A percentile compares a stretch with the other conserved stretches of the same genome.
Evolutionary conservation across 306 rosid genomes (phyloP).

Genomic region (Castanea sativa): DNA sequence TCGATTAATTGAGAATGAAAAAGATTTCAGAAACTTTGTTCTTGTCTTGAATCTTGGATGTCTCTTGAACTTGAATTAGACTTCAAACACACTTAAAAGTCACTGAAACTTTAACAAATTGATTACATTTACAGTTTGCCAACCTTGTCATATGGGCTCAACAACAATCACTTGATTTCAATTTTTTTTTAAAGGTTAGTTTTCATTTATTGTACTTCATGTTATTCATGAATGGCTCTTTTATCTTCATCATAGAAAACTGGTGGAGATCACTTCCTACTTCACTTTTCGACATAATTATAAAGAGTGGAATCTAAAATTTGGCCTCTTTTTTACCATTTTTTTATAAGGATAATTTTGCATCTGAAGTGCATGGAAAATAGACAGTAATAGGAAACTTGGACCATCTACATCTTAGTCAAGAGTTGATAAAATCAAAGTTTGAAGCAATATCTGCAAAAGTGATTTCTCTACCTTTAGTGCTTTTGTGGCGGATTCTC

Average conservation of each 20-base stretch:
- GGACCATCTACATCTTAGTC: constrained; percentile 24
- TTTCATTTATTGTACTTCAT: background rate
- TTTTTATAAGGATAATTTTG: background rate
- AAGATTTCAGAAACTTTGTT: too few relatives aligned
- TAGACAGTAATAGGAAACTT: background rate
- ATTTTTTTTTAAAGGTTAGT: too few relatives aligned
- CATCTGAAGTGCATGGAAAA: background rate
- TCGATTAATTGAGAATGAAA: too few relatives aligned
- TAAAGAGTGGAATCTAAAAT: background rate
- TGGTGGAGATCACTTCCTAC: background rate
- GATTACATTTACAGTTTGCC: too few relatives aligned
- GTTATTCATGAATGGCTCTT: background rate
- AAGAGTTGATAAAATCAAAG: constrained; percentile 14
- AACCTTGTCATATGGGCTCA: too few relatives aligned
- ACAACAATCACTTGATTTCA: too few relatives aligned
- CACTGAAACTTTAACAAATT: too few relatives aligned
- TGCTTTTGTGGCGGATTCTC: constrained; percentile 51
- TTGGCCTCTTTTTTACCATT: background rate
- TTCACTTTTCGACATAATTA: background rate
- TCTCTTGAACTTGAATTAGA: too few relatives aligned
- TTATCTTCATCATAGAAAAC: background rate
- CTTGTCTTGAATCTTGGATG: too few relatives aligned
- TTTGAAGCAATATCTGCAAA: constrained; percentile 40
- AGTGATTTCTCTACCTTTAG: constrained; percentile 47
- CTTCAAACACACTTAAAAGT: too few relatives aligned